Evolutionary conservation across 768 basidiomycete species (phyloP).

Genomic region (Rhizopogon rudus): DNA sequence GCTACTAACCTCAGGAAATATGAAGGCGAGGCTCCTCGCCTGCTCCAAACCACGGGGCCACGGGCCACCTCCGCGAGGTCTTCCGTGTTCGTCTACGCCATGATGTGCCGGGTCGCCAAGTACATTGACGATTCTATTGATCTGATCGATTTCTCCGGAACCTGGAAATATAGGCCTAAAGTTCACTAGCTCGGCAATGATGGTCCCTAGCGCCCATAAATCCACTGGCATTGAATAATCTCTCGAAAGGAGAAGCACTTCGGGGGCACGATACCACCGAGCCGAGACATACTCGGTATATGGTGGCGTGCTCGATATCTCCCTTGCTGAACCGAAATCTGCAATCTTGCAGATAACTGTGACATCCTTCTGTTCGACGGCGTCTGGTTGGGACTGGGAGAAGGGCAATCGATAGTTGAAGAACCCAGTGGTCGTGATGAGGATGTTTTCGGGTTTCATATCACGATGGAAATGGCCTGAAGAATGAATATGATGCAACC

Average conservation of each 20-base stretch:
- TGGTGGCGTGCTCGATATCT: slow-evolving; percentile 82
- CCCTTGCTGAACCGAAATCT: slow-evolving; percentile 94
- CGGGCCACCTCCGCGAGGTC: slow-evolving; percentile 75
- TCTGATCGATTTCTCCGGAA: slow-evolving; percentile 87
- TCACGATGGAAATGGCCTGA: slow-evolving; percentile 98
- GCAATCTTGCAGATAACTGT: slow-evolving; percentile 96
- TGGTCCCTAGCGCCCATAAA: slow-evolving; percentile 99
- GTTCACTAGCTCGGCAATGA: slow-evolving; percentile 95
- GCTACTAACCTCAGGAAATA: slow-evolving; percentile 77
- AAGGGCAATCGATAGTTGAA: slow-evolving; percentile 83
- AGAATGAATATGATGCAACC: slow-evolving; percentile 88
- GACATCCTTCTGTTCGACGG: slow-evolving; percentile 83
- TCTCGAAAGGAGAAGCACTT: slow-evolving; percentile 85
- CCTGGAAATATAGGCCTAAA: slow-evolving; percentile 95
- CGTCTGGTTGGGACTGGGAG: slow-evolving; percentile 55
- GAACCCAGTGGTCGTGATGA: slow-evolving; percentile 96
- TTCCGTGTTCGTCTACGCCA: slow-evolving; percentile 65
- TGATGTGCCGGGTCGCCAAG: slow-evolving; percentile 90
- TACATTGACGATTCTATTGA: slow-evolving; percentile 81
- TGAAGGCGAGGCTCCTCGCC: slow-evolving; percentile 80
- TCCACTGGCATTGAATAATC: slow-evolving; percentile 97
- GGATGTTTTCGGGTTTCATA: slow-evolving; percentile 99
- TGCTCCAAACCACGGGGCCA: slow-evolving; percentile 86
- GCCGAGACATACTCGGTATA: slow-evolving; percentile 99
- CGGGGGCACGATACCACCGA: slow-evolving; percentile 99